Conservation (phyloP, 2,329 filamentous ascomycete genomes). For the Huntiella omanensis region DNA sequence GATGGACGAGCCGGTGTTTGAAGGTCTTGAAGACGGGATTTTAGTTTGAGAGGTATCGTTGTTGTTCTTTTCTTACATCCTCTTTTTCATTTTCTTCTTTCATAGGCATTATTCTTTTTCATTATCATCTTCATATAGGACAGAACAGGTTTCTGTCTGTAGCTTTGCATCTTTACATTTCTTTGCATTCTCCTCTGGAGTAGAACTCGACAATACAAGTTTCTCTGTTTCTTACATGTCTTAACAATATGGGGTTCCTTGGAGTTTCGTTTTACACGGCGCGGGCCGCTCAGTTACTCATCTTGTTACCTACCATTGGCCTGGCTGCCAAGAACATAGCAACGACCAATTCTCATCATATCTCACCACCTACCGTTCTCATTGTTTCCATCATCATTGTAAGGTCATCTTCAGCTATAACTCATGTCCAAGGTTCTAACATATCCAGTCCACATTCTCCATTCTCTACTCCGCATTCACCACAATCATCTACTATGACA, state of each 20-base stretch:
- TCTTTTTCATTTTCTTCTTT: too few relatives aligned
- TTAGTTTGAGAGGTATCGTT: too few relatives aligned
- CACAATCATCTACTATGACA: constrained; percentile 64
- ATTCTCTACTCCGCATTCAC: constrained; percentile 63
- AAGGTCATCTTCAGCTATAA: constrained; percentile 21
- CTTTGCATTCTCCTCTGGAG: too few relatives aligned
- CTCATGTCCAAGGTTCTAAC: constrained; percentile 12
- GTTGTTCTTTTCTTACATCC: too few relatives aligned
- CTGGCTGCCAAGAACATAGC: constrained; percentile 68
- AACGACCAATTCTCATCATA: constrained; percentile 47
- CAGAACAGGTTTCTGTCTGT: too few relatives aligned
- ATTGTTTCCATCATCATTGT: constrained; percentile 66
- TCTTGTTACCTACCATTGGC: constrained; percentile 60
- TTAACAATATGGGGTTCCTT: constrained; percentile 39
- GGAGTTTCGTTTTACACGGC: constrained; percentile 61
- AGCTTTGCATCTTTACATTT: too few relatives aligned
- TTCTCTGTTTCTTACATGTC: too few relatives aligned
- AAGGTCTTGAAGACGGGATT: too few relatives aligned
- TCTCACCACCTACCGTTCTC: constrained; percentile 50
- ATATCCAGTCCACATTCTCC: constrained; percentile 52
- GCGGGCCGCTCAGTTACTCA: constrained; percentile 50
- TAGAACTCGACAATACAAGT: too few relatives aligned
- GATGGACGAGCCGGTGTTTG: too few relatives aligned
- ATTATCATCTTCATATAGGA: too few relatives aligned
- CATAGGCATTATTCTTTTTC: too few relatives aligned